These are phyloP conservation scores for Parmelia sp. DNA, from an alignment of 495 filamentous ascomycete genomes.

Conservation along the genomic window DNA sequence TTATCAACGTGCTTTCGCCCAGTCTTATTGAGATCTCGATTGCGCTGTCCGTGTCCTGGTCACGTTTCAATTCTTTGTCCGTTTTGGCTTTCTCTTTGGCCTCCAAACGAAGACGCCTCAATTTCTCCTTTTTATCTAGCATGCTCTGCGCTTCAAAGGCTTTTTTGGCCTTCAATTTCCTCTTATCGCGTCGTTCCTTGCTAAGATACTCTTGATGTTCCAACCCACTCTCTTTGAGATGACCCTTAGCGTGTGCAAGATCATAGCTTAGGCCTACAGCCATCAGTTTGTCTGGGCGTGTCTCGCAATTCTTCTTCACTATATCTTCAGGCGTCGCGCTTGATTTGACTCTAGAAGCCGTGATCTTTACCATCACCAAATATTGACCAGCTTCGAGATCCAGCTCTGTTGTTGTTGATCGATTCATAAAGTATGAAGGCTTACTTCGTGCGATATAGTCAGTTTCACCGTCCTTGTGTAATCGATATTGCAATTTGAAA, in stretches of 20 bases:
- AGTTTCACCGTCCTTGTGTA: constrained; percentile 56
- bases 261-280: constrained; percentile 61
- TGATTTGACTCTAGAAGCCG: not conserved
- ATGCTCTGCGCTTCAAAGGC: not conserved
- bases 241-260: constrained; percentile 58
- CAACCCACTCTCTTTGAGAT: constrained; percentile 44
- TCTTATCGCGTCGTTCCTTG: constrained; percentile 3
- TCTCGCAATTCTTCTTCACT: constrained; percentile 46
- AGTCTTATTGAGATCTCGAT: not conserved
- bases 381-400: constrained; percentile 65
- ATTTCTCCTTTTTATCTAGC: not conserved
- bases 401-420: constrained; percentile 62
- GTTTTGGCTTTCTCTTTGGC: constrained; percentile 24
- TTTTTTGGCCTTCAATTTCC: not conserved
- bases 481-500: constrained; percentile 28
- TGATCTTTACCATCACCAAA: constrained; percentile 36
- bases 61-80: not conserved
- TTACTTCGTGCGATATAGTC: constrained; percentile 63
- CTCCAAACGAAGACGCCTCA: not conserved
- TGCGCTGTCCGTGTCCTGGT: not conserved
- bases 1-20: not conserved
- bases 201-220: constrained; percentile 31
- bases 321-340: constrained; percentile 33
- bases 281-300: constrained; percentile 59
- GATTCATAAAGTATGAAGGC: constrained; percentile 47